These are phyloP conservation scores for Lepraria neglecta DNA, from an alignment of 495 filamentous ascomycete species.

Conservation along the genomic window DNA sequence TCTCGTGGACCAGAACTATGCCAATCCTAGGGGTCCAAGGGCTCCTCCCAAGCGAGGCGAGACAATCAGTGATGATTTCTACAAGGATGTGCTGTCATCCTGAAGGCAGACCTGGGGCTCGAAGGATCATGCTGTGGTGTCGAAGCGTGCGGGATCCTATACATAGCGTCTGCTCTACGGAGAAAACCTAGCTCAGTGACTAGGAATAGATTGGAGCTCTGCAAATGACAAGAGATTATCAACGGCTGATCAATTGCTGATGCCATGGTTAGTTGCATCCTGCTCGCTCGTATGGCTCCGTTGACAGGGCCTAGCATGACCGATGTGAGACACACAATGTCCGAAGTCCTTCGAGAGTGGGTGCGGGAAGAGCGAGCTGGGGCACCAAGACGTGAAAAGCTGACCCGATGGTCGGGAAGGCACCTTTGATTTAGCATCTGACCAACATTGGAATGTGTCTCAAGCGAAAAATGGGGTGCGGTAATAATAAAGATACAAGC, in stretches of 20 bases:
- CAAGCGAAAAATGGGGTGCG: constrained; percentile 6
- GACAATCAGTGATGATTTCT: not conserved
- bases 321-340: not conserved
- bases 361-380: not conserved
- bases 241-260: not conserved
- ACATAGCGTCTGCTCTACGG: not conserved
- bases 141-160: not conserved
- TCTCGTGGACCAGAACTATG: not conserved
- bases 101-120: not conserved
- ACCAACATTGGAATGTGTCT: not conserved
- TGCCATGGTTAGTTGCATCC: not conserved
- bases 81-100: no score
- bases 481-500: constrained; percentile 7
- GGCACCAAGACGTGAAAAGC: not conserved
- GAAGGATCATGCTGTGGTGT: not conserved
- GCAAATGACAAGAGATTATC: not conserved
- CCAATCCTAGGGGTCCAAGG: not conserved
- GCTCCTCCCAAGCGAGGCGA: not conserved
- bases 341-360: not conserved
- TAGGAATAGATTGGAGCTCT: not conserved
- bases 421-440: constrained; percentile 2
- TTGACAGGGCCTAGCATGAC: constrained; percentile 5
- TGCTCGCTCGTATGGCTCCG: not conserved
- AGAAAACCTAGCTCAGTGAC: not conserved
- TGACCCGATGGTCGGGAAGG: constrained; percentile 2